Evolutionary conservation across 768 basidiomycete genomes (phyloP).

Genomic region (Trichaptum fuscoviolaceum): DNA sequence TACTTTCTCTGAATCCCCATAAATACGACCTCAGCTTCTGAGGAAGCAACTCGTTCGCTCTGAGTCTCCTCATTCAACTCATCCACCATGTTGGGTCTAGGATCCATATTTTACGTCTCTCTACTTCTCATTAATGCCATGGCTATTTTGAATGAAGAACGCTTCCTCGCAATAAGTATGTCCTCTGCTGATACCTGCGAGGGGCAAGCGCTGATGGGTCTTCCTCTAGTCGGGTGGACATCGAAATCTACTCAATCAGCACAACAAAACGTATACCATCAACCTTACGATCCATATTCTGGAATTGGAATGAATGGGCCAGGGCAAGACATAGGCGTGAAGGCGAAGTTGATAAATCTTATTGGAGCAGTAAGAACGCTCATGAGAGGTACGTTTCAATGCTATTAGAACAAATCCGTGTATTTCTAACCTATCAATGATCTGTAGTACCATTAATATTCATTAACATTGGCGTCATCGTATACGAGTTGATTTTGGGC

Average conservation of each 20-base stretch:
- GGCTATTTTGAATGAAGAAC: conserved; percentile 92
- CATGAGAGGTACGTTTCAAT: conserved; percentile 80
- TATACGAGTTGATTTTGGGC: conserved; percentile 77
- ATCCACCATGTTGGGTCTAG: conserved; percentile 49
- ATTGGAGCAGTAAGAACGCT: conserved; percentile 94
- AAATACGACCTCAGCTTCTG: background rate
- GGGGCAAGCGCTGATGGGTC: conserved; percentile 5
- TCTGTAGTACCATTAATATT: conserved; percentile 83
- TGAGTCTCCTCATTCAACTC: background rate
- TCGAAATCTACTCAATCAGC: conserved; percentile 54
- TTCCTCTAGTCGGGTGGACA: conserved; percentile 79
- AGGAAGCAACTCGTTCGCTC: background rate
- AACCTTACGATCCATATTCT: conserved; percentile 56
- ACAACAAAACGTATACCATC: conserved; percentile 50
- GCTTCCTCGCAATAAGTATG: conserved; percentile 90
- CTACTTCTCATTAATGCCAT: conserved; percentile 91
- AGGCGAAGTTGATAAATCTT: conserved; percentile 83
- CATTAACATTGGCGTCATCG: conserved; percentile 79
- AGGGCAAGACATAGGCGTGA: conserved; percentile 63
- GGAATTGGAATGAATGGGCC: conserved; percentile 44
- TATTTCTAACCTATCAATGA: conserved; percentile 12
- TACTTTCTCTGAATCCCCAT: too few relatives aligned
- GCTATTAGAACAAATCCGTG: conserved; percentile 9
- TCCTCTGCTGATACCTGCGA: conserved; percentile 15
- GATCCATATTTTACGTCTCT: conserved; percentile 76